Evolutionary conservation across 371 early-diverging fungal species (phyloP).

Genomic region (Mortierella sp.): DNA sequence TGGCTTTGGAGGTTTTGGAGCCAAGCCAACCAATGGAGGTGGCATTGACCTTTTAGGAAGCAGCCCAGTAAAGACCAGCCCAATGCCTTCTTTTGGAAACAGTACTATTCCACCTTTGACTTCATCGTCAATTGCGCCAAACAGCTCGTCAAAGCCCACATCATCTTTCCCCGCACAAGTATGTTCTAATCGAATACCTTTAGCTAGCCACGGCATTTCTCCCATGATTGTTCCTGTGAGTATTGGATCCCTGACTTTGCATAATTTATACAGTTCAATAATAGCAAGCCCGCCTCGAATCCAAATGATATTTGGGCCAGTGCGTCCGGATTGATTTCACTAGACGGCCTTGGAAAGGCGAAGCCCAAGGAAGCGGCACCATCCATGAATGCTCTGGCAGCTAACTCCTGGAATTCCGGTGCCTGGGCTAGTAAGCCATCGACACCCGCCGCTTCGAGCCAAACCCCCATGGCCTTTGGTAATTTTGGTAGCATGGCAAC

Average conservation of each 20-base stretch:
- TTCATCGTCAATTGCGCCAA: conserved; percentile 7
- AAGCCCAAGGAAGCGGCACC: conserved; percentile 61
- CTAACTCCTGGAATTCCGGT: conserved; percentile 54
- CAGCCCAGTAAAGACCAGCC: conserved; percentile 32
- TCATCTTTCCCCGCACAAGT: conserved; percentile 29
- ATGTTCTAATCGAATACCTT: neutral
- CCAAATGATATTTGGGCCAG: conserved; percentile 70
- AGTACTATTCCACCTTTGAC: conserved; percentile 35
- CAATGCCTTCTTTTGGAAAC: conserved; percentile 17
- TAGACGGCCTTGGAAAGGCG: conserved; percentile 69
- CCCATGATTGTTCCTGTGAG: neutral
- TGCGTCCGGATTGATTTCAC: conserved; percentile 67
- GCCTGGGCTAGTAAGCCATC: conserved; percentile 47
- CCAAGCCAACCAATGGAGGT: conserved; percentile 23
- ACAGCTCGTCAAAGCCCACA: conserved; percentile 11
- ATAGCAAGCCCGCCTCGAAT: conserved; percentile 13
- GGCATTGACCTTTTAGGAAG: conserved; percentile 43
- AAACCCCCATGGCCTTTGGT: conserved; percentile 24
- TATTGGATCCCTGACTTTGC: neutral
- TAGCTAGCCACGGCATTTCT: neutral
- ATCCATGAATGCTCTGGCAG: conserved; percentile 72
- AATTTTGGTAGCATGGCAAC: conserved; percentile 32
- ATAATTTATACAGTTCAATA: neutral
- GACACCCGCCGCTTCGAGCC: conserved; percentile 14
- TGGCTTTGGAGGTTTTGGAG: conserved; percentile 18